Conservation (phyloP, 345 rosid species). For the Conringia planisiliqua region DNA sequence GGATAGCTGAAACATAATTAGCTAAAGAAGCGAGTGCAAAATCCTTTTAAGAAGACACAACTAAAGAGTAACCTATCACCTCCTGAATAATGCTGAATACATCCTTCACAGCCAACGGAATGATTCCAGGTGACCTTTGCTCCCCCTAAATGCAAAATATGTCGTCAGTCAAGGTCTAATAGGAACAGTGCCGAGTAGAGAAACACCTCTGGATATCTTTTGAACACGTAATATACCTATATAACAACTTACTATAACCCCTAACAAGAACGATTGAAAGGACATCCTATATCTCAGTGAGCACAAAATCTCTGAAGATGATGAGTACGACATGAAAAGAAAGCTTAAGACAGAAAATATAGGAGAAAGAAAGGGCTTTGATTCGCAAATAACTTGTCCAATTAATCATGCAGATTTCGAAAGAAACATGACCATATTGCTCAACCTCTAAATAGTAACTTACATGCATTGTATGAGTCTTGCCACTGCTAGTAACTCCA, state of each 20-base stretch:
- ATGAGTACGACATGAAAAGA: not conserved
- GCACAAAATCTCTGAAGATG: not conserved
- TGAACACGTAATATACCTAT: not conserved
- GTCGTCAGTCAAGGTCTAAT: slow-evolving; percentile 8
- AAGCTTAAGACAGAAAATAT: not conserved
- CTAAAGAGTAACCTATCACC: slow-evolving; percentile 44
- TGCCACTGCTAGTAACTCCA: slow-evolving; percentile 97
- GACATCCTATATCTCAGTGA: not conserved
- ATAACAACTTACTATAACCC: not conserved
- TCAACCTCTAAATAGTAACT: slow-evolving; percentile 33
- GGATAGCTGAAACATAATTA: slow-evolving; percentile 41
- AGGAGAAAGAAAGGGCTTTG: not conserved
- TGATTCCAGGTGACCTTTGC: slow-evolving; percentile 93
- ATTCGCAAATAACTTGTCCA: not conserved
- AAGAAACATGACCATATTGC: not conserved
- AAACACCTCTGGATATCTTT: not conserved
- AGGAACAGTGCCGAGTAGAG: not conserved
- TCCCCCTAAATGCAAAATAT: slow-evolving; percentile 61
- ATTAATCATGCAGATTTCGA: slow-evolving; percentile 19
- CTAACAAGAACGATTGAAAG: not conserved
- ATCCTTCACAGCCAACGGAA: slow-evolving; percentile 91
- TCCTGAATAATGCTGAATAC: slow-evolving; percentile 95
- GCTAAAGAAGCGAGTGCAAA: slow-evolving; percentile 21
- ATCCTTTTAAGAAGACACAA: not conserved
- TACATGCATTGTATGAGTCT: slow-evolving; percentile 98